Evolutionary conservation across 1,139 yeast genomes (phyloP), one percentile per base, ranked within the genome.

Genomic region (Suhomyces ambrosiae): DNA sequence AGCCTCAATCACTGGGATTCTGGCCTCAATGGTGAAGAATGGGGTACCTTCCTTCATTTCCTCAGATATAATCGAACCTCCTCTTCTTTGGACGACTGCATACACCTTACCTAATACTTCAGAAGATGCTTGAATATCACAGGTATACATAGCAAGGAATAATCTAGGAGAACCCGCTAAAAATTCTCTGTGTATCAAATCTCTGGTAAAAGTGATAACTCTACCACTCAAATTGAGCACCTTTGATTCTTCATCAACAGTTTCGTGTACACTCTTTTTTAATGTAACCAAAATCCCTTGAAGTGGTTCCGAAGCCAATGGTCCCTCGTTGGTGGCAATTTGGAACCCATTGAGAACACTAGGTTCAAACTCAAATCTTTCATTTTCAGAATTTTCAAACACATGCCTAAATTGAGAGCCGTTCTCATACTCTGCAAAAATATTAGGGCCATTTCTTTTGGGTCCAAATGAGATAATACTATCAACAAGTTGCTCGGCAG

Each of bases 41-140:
- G 97, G 96, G 0, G 98, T 92, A 10, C 98, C 98, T 58, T 94
- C 98, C 54, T 90, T 89, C 90, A 92, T 82, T 57, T 92, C 98
- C 60, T 94, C 98, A 2, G 90, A 79, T 2, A 85, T 74, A 40
- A 94, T 86, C 34, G 77, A 67, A 26, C 99, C 99, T 28, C 88
- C 83, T 51, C 97, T 76, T 53, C 79, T 80, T 49, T 94, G 96
- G 14, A 94, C 89, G 15, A 92, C 97, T 0, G 89, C 95, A 57
- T 94, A 94, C 0, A 94, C 97, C 55, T 87, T 88, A 35, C 98
- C 98, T 35, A 94, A 70, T 0, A 89, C 97, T 49, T 94, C 98
- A 0, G 96, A 80, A 2, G 95, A 79, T 0, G 98, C 95, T 61
- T 94, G 99, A 47, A 94, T 88, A 48, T 90, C 97, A 67, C 97